Conservation (phyloP, 805 yeast species). For the Schwanniomyces occidentalis region DNA sequence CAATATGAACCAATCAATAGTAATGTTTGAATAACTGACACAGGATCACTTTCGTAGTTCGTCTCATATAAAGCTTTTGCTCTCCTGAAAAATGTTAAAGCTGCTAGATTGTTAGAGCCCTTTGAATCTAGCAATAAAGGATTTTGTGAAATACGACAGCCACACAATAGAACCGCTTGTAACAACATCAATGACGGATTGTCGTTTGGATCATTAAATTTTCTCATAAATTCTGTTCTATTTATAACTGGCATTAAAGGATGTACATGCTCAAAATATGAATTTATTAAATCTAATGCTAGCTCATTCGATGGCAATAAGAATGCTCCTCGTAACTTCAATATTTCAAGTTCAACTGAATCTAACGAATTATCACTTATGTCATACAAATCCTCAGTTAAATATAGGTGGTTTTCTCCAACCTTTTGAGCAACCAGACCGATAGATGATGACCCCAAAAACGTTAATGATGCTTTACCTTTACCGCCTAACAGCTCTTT, state of each 20-base stretch:
- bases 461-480: constrained; percentile 39
- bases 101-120: constrained; percentile 54
- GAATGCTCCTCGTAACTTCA: constrained; percentile 69
- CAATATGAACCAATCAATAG: constrained; percentile 66
- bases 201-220: constrained; percentile 53
- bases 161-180: constrained; percentile 69
- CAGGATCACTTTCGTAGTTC: constrained; percentile 64
- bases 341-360: constrained; percentile 62
- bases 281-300: constrained; percentile 58
- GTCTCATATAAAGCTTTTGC: constrained; percentile 77
- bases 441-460: constrained; percentile 55
- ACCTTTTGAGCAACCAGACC: constrained; percentile 47
- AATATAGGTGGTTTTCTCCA: constrained; percentile 49
- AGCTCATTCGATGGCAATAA: constrained; percentile 60
- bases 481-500: constrained; percentile 28
- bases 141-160: constrained; percentile 59
- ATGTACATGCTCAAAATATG: constrained; percentile 64
- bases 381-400: constrained; percentile 42
- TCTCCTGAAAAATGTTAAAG: constrained; percentile 57
- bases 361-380: constrained; percentile 39
- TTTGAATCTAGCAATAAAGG: constrained; percentile 51
- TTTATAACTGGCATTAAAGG: constrained; percentile 71
- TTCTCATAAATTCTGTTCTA: constrained; percentile 58
- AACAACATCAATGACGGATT: constrained; percentile 65
- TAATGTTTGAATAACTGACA: constrained; percentile 60